These are phyloP conservation scores for Zopfochytrium polystomum DNA, from an alignment of 371 early-diverging fungal species.

Conservation along the genomic window DNA sequence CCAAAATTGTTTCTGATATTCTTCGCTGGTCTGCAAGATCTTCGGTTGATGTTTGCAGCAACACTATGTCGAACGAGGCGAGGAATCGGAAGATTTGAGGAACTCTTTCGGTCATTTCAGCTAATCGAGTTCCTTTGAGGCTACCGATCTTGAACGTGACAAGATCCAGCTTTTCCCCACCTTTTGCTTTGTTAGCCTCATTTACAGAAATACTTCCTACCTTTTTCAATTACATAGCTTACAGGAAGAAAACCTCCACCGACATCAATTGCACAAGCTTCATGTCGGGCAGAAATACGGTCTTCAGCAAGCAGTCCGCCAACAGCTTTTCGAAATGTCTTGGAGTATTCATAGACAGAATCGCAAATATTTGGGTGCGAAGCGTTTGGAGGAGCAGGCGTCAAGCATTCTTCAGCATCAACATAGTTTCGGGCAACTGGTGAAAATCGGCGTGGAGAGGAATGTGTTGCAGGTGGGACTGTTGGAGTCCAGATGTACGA, in stretches of 20 bases:
- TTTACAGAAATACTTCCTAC: not conserved
- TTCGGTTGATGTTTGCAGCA: constrained; percentile 7
- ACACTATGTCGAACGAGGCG: constrained; percentile 5
- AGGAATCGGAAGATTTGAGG: constrained; percentile 8
- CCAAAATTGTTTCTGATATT: not conserved
- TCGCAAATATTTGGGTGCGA: not conserved
- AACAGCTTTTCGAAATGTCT: constrained; percentile 13
- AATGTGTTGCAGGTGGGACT: constrained; percentile 1
- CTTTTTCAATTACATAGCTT: constrained; percentile 8
- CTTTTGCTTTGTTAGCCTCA: not conserved
- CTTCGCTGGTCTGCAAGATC: not conserved
- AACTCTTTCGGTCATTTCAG: not conserved
- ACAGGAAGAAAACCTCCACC: constrained; percentile 3
- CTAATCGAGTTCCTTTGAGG: constrained; percentile 1
- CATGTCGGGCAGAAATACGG: constrained; percentile 6
- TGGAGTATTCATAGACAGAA: constrained; percentile 9
- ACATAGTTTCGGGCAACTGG: not conserved
- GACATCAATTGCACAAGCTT: constrained; percentile 1
- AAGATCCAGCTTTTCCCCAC: not conserved
- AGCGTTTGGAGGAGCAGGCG: not conserved
- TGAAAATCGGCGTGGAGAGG: constrained; percentile 1
- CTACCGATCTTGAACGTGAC: constrained; percentile 18
- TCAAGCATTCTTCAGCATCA: constrained; percentile 8
- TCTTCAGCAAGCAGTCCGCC: constrained; percentile 15
- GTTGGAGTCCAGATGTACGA: constrained; percentile 8